Base-by-base conservation (phyloP, 495 filamentous ascomycete species). In the Pseudotulostoma volvatum region DNA sequence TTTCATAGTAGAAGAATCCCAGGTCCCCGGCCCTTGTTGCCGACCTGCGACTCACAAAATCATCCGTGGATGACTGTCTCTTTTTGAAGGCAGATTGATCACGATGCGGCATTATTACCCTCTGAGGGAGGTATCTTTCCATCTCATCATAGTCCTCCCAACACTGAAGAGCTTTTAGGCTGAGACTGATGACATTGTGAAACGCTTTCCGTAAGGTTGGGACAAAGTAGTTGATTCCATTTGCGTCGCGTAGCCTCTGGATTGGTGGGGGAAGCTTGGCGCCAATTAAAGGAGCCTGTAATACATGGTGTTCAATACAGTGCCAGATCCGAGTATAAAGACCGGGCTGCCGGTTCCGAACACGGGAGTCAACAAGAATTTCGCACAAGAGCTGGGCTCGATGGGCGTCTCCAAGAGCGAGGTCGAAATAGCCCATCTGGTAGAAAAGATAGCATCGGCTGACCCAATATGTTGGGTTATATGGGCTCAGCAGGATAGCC, bases 401-500 rank as follows among this genome's bases (percentile, higher is more conserved):
- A 54, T 93, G 90, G 9, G 81, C 80, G 52, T 90, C 86, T 18
- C 81, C 81, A 23, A 77, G 73, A 7, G 81, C 82, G 9, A 93
- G 67, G 47, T 94, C 86, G 7, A 80, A 87, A 51, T 82, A 87
- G 18, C 67, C 79, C 15, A 85, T 72, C 34, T 73, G 56, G 31
- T 75, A 64, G 53, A 88, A 74, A 13, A 72, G 69, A 20, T 71
- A 63, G n/a, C 82, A 77, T 13, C 84, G 70, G 39, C 73, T 63
- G 35, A 85, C 51, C 54, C 83, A 85, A 28, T 76, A 65, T 18
- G 76, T 61, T 8, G 81, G 57, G 46, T 81, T 77, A 52, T 92
- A 90, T 2, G 84, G 82, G 15, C 60, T 59, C 14, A 51, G 18
- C 15, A 49, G 34, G 19, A 59, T 52, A 16, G 54, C 57, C 28